phyloP scores from a whole-genome alignment of 768 basidiomycete species.

The Leccinum variicolor region DNA sequence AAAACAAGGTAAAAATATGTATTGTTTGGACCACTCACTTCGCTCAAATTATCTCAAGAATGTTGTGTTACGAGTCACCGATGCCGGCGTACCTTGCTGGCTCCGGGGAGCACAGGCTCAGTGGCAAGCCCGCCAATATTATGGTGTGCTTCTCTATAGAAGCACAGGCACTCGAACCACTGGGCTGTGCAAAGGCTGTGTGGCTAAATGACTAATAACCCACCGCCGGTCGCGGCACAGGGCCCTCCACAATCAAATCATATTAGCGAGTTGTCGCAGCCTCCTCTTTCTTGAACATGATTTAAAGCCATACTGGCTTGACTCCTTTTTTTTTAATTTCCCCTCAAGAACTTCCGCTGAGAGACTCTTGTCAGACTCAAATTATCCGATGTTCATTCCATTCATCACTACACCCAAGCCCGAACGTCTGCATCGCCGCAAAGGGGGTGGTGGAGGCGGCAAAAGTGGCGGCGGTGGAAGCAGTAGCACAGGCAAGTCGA shows the following conservation, averaged over 20 bases:
- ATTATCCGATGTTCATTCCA: conserved; percentile 20
- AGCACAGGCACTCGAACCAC: too few relatives aligned
- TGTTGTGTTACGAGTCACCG: too few relatives aligned
- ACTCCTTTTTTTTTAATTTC: background rate
- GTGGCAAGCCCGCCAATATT: too few relatives aligned
- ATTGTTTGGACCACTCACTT: too few relatives aligned
- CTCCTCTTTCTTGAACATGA: background rate
- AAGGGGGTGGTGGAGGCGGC: conserved; percentile 32
- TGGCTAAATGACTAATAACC: too few relatives aligned
- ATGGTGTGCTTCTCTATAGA: too few relatives aligned
- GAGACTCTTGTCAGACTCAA: background rate
- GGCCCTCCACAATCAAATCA: background rate
- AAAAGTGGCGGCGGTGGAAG: conserved; percentile 15
- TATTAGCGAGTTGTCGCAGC: background rate
- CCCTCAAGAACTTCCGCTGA: background rate
- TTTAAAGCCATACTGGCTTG: background rate
- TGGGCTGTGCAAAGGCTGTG: too few relatives aligned
- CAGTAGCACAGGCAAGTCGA: conserved; percentile 9
- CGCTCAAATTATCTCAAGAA: too few relatives aligned
- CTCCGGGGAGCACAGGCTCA: too few relatives aligned
- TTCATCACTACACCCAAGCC: conserved; percentile 5
- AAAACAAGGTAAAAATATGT: too few relatives aligned
- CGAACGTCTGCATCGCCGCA: conserved; percentile 23
- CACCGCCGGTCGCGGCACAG: too few relatives aligned
- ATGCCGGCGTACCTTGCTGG: too few relatives aligned